Percentiles rank a stretch among this genome's conserved stretches.
phyloP scores from a whole-genome alignment of 169 alveolate genomes.

The Amoebophrya sp. region DNA sequence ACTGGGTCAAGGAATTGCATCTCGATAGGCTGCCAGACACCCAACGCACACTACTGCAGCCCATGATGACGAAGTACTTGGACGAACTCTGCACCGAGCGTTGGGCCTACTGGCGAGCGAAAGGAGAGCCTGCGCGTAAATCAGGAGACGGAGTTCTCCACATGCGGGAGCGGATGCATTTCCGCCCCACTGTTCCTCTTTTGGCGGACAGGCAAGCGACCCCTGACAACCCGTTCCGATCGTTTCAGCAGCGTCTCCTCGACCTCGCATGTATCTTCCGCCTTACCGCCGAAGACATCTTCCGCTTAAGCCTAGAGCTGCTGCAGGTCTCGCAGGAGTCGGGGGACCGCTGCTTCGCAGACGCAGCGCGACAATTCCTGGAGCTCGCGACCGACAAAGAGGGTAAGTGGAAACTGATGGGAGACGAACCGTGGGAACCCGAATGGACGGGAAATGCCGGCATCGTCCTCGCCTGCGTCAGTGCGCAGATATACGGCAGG shows the following conservation, averaged over 20 bases:
- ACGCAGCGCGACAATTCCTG: background rate
- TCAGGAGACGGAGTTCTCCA: background rate
- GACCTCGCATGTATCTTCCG: background rate
- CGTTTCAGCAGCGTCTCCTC: background rate
- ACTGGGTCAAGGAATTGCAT: background rate
- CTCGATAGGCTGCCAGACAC: background rate
- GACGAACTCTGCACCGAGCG: background rate
- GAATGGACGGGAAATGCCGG: constrained; percentile 14
- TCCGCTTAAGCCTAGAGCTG: background rate
- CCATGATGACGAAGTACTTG: background rate
- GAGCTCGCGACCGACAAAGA: background rate
- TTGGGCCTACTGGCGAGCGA: constrained; percentile 15
- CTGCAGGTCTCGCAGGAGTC: background rate
- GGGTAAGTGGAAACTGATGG: background rate
- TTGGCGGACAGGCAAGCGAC: background rate
- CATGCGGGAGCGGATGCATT: background rate
- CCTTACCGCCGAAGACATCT: background rate
- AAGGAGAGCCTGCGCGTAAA: background rate
- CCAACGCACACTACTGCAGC: background rate
- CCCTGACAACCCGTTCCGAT: background rate
- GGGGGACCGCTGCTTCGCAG: background rate
- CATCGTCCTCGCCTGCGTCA: background rate
- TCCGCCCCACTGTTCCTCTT: background rate
- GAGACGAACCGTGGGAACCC: background rate
- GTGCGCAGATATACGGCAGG: background rate